Evolutionary conservation across 2,329 filamentous ascomycete genomes (phyloP).

Genomic region (Raffaelea arxii): DNA sequence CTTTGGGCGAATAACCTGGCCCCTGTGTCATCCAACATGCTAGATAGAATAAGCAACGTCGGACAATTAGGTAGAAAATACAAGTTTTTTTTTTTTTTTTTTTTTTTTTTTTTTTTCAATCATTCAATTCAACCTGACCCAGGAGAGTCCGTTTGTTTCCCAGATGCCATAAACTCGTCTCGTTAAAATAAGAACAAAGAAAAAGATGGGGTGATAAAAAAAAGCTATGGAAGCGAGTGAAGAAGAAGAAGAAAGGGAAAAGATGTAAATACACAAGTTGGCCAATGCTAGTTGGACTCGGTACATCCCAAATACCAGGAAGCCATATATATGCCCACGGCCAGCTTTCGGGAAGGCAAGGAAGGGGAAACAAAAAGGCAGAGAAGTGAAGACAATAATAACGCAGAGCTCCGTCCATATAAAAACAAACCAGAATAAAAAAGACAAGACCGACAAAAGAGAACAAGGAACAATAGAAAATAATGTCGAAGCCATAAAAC

Average conservation of each 20-base stretch:
- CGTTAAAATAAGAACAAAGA: slow-evolving; percentile 11
- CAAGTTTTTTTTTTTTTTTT: not conserved
- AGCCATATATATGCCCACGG: too few species aligned
- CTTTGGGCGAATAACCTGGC: too few species aligned
- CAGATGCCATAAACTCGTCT: slow-evolving; percentile 14
- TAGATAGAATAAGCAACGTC: not conserved
- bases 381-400: not conserved
- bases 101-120: slow-evolving; percentile 1
- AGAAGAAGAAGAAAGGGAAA: slow-evolving; percentile 10
- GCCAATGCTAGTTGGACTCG: too few species aligned
- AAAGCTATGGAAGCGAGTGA: not conserved
- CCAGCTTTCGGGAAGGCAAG: too few species aligned
- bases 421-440: not conserved
- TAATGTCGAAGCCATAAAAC: too few species aligned
- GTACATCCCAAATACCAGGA: too few species aligned
- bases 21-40: not conserved
- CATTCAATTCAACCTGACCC: slow-evolving; percentile 10
- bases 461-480: not conserved
- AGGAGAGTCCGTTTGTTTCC: slow-evolving; percentile 6
- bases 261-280: slow-evolving; percentile 16
- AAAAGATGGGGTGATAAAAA: too few species aligned
- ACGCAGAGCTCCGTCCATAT: not conserved
- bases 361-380: too few species aligned
- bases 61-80: not conserved
- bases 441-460: slow-evolving; percentile 1